Base-by-base conservation (phyloP, 2,329 filamentous ascomycete genomes). In the Scedosporium dehoogii region DNA sequence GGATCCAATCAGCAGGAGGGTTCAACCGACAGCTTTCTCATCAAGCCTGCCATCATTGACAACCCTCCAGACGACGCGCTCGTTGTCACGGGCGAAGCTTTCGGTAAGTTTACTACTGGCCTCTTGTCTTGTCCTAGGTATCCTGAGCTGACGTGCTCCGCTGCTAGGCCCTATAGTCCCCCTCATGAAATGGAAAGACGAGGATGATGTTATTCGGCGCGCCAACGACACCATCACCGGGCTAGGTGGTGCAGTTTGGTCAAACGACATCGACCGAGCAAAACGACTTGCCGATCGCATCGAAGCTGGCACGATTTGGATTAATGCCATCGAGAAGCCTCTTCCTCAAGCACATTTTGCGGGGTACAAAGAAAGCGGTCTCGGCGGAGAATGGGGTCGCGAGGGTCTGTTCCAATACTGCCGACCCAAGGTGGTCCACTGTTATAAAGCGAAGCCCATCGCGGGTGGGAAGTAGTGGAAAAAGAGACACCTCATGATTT, bases 101-200 rank as follows among this genome's bases (percentile, higher is more conserved):
- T 75, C 44, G 81, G 57, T 78, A n/a, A 46, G 42, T 46, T 21
- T 10, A 53, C 57, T 16, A 14, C 10, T 5, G 1, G 27, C 7
- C 42, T 18, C 18, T 38, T 38, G 14, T 18, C 12, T 38, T 41
- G 38, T n/a, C 14, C 16, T 7, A 9, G n/a, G 4, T 46, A 18
- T 16, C 42, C n/a, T 16, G 18, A 18, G n/a, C 42, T 46, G 42
- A 46, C 42, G 9, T n/a, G 18, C 42, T 33, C 29, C 9, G 29
- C 9, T 7, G 27, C n/a, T 33, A 79, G 79, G 81, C 0, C 87
- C 87, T 0, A 84, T 90, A 38, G 77, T 89, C 1, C 86, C 86
- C 0, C 73, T 88, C 6, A 68, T 88, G 62, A 80, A 78, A 21
- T 90, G 85, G 84, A 75, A 75, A 0, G 77, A 81, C 29, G 85